Conservation (phyloP, 228 moss, liverwort and hornwort genomes). For the Sphagnum fallax region DNA sequence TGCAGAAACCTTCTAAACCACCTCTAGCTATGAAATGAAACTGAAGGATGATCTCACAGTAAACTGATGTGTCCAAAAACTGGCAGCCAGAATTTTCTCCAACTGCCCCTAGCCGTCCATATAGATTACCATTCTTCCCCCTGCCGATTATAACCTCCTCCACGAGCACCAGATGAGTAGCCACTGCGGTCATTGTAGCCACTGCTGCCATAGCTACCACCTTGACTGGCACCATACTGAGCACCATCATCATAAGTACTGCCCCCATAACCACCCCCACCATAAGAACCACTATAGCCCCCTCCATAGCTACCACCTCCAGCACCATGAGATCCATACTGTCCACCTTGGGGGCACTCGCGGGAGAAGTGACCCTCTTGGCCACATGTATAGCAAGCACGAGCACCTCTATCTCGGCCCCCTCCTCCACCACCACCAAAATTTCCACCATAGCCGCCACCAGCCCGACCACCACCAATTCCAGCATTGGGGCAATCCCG, state of each 20-base stretch:
- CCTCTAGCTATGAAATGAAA: conserved; percentile 35
- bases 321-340: conserved; percentile 50
- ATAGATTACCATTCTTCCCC: conserved; percentile 19
- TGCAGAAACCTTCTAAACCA: conserved; percentile 37
- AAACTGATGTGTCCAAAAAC: conserved; percentile 36
- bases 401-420: conserved; percentile 44
- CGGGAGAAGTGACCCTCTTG: conserved; percentile 94
- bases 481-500: conserved; percentile 77
- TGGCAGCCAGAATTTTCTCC: conserved; percentile 27
- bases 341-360: conserved; percentile 70
- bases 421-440: conserved; percentile 66
- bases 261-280: conserved; percentile 40
- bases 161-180: conserved; percentile 32
- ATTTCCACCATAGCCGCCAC: conserved; percentile 62
- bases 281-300: conserved; percentile 35
- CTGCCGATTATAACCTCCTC: conserved; percentile 15
- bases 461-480: conserved; percentile 33
- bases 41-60: conserved; percentile 50
- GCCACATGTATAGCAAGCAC: conserved; percentile 76
- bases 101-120: conserved; percentile 7
- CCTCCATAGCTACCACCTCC: conserved; percentile 27
- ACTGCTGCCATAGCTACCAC: conserved; percentile 42
- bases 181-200: conserved; percentile 58
- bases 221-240: conserved; percentile 54
- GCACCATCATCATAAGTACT: conserved; percentile 38